phyloP scores from a whole-genome alignment of 2,329 filamentous ascomycete genomes.

The Apiospora saccharicola region DNA sequence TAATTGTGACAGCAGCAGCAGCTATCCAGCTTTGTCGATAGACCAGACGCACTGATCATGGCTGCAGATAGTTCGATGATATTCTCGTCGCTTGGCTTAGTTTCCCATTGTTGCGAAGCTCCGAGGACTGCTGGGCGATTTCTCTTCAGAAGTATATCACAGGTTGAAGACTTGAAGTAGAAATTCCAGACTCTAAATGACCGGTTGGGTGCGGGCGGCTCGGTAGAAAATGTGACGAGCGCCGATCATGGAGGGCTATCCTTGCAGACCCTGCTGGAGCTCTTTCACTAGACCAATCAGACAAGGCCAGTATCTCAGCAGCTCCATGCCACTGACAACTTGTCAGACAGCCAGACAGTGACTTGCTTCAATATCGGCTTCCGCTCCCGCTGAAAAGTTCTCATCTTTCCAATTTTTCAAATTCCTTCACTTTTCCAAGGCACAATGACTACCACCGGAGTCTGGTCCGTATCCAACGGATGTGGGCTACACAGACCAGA shows the following conservation, averaged over 20 bases:
- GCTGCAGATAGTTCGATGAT: neutral
- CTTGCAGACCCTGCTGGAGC: neutral
- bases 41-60: conserved; percentile 10
- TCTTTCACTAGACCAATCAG: neutral
- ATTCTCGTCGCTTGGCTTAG: neutral
- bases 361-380: neutral
- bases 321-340: neutral
- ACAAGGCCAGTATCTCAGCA: neutral
- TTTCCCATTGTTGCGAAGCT: neutral
- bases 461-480: neutral
- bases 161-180: neutral
- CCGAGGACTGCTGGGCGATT: neutral
- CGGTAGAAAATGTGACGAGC: neutral
- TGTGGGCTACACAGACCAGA: neutral
- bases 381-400: neutral
- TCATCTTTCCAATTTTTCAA: neutral
- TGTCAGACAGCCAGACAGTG: neutral
- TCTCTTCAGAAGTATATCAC: neutral
- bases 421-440: neutral
- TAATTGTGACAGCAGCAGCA: neutral
- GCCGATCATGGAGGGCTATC: conserved; percentile 13
- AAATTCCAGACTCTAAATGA: neutral
- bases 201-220: neutral
- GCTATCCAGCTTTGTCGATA: conserved; percentile 14
- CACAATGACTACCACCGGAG: neutral